Conservation (phyloP, 2,329 filamentous ascomycete species). For the Ceratocystis eucalypticola region DNA sequence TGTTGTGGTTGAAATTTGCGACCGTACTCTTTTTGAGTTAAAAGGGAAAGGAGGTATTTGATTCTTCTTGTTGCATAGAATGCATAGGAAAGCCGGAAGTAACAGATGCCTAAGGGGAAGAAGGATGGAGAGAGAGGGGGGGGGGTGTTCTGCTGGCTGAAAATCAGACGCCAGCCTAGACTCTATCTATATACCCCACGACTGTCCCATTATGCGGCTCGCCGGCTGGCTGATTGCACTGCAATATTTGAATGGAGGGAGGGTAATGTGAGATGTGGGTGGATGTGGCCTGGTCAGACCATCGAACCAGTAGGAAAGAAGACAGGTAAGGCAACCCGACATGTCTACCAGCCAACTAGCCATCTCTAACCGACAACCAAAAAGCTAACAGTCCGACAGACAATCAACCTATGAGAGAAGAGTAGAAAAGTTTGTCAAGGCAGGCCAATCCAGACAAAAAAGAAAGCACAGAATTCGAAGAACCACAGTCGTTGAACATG, state of each 20-base stretch:
- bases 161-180: neutral
- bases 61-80: neutral
- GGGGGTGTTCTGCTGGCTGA: neutral
- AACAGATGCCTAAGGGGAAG: neutral
- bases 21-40: neutral
- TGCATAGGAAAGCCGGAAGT: neutral
- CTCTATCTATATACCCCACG: neutral
- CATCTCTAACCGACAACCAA: neutral
- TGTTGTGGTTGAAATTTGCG: neutral
- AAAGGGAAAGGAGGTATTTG: neutral
- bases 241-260: neutral
- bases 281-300: neutral
- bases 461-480: neutral
- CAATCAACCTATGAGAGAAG: neutral
- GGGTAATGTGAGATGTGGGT: neutral
- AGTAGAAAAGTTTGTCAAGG: neutral
- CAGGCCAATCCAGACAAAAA: neutral
- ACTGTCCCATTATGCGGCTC: conserved; percentile 1
- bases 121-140: neutral
- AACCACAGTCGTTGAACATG: neutral
- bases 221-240: neutral
- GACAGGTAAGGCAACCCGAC: neutral
- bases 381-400: neutral
- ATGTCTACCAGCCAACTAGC: neutral
- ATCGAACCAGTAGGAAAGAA: conserved; percentile 3